Base-by-base conservation (phyloP, 768 basidiomycete species). In the Chalciporus piperatus region DNA sequence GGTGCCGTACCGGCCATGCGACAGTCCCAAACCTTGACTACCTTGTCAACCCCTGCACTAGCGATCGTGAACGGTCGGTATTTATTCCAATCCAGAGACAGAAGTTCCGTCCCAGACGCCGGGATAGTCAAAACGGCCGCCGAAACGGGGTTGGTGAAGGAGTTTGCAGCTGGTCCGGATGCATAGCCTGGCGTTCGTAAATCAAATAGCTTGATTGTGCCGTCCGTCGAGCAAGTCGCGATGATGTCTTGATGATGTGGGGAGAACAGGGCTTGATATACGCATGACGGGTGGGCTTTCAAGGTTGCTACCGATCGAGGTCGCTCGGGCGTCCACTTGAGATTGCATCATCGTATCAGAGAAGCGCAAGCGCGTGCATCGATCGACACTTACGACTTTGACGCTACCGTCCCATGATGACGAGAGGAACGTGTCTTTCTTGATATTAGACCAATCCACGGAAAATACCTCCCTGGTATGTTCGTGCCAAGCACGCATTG, bases 401-500 rank as follows among this genome's bases (percentile, higher is more conserved):
- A 95, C 79, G 13, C 77, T 80, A 23, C 92, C 92, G 63, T 98
- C 96, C 95, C 95, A 98, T 12, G 87, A 91, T 22, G 90, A 81
- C 11, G 93, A 93, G 9, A 79, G 81, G 66, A 97, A 95, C 1
- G 81, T 80, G 57, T 92, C 88, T 66, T 96, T 97, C 60, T 86
- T 84, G 55, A 95, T 69, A 70, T 97, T 98, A 55, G 88, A 93
- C 95, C 96, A 98, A 68, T 98, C 92, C 6, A 98, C 83, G 11
- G 87, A 88, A 74, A 91, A 94, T 7, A 94, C 92, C 67, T 98
- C 96, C 45, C 86, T 82, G 12, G 85, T 83, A 69, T 98, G 96
- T 69, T 98, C 96, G 60, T 92, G 88, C 95, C 96, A 98, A 44
- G 82, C 83, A 54, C 85, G 83, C 58, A 98, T 87, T 1, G 96